Evolutionary conservation across 306 rosid genomes (phyloP).

Genomic region (Trifolium pratense): DNA sequence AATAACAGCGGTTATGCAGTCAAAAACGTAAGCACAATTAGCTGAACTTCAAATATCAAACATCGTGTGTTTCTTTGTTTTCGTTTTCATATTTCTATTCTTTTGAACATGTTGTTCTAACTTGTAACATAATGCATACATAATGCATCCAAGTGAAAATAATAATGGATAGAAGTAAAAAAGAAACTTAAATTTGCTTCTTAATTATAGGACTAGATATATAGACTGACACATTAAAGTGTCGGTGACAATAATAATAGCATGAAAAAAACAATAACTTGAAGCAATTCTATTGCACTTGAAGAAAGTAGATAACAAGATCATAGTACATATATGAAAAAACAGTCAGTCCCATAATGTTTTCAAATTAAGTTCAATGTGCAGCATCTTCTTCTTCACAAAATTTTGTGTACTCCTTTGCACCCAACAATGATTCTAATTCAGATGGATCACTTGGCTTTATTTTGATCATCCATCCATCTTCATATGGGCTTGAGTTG

Average conservation of each 20-base stretch:
- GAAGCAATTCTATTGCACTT: slow-evolving; percentile 41
- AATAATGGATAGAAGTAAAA: neutral
- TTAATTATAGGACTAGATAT: slow-evolving; percentile 38
- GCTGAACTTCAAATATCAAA: neutral
- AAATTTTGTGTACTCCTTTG: slow-evolving; percentile 80
- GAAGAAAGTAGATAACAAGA: slow-evolving; percentile 40
- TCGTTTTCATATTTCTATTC: neutral
- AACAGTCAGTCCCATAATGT: slow-evolving; percentile 42
- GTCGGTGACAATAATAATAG: slow-evolving; percentile 21
- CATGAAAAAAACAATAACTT: slow-evolving; percentile 23
- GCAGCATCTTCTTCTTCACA: slow-evolving; percentile 91
- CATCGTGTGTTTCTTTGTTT: neutral
- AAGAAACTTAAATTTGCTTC: slow-evolving; percentile 27
- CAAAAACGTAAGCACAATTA: neutral
- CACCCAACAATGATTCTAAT: slow-evolving; percentile 67
- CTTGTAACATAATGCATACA: neutral
- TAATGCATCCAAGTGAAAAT: neutral
- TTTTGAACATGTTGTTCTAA: neutral
- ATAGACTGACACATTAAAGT: slow-evolving; percentile 33
- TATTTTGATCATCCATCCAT: slow-evolving; percentile 95
- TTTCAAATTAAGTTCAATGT: slow-evolving; percentile 45
- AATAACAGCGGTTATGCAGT: no score
- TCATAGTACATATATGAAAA: slow-evolving; percentile 37
- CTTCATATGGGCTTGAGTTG: slow-evolving; percentile 83
- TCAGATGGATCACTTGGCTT: slow-evolving; percentile 77